Evolutionary conservation across 768 basidiomycete genomes (phyloP).

Genomic region (Pulveroboletus sp.): DNA sequence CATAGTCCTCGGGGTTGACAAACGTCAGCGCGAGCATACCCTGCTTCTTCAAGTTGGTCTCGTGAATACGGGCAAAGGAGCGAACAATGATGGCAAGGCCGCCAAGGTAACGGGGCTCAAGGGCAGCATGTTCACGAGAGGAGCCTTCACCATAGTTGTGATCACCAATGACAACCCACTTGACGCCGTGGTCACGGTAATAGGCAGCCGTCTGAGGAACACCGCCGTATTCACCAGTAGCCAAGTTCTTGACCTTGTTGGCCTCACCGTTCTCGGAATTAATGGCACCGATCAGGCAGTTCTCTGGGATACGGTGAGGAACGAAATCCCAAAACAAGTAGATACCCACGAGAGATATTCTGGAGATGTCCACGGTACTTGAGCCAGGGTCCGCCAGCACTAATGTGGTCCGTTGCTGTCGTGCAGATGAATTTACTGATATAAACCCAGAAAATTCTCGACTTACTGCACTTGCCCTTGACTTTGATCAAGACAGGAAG

Average conservation of each 20-base stretch:
- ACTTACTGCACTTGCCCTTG: conserved; percentile 96
- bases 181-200: conserved; percentile 87
- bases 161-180: conserved; percentile 98
- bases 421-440: conserved; percentile 2
- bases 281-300: conserved; percentile 97
- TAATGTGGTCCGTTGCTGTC: conserved; percentile 87
- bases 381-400: conserved; percentile 98
- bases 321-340: neutral
- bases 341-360: conserved; percentile 86
- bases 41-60: conserved; percentile 99
- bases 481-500: conserved; percentile 98
- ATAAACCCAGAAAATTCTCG: neutral
- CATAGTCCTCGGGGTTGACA: conserved; percentile 89
- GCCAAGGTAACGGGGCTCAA: conserved; percentile 93
- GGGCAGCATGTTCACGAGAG: conserved; percentile 95
- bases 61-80: conserved; percentile 97
- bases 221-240: conserved; percentile 80
- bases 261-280: conserved; percentile 94
- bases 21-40: conserved; percentile 98
- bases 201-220: conserved; percentile 84
- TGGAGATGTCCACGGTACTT: conserved; percentile 99
- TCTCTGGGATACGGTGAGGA: conserved; percentile 50
- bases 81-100: conserved; percentile 95
- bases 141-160: conserved; percentile 98
- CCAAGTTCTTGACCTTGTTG: conserved; percentile 91